Conservation (phyloP, 2,329 filamentous ascomycete species). For the Ascochyta koolunga region DNA sequence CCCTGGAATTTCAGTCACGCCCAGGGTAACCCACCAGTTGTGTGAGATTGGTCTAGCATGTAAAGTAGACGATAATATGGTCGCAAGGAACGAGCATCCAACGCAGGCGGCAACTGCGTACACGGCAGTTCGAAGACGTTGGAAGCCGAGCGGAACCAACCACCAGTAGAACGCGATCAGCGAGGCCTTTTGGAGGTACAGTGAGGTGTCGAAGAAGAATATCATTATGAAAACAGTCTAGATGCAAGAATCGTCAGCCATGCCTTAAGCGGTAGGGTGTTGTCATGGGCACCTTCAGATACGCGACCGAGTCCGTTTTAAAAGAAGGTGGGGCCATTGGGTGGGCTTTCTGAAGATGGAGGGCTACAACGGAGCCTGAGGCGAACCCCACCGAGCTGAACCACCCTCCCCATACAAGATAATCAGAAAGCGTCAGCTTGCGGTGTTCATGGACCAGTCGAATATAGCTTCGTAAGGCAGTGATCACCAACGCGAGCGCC, state of each 20-base stretch:
- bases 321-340: slow-evolving; percentile 23
- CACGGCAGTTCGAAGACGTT: slow-evolving; percentile 24
- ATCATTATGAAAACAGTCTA: slow-evolving; percentile 28
- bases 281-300: slow-evolving; percentile 17
- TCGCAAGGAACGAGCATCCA: slow-evolving; percentile 17
- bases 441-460: slow-evolving; percentile 22
- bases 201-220: slow-evolving; percentile 30
- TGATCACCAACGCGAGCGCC: slow-evolving; percentile 21
- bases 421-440: slow-evolving; percentile 23
- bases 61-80: slow-evolving; percentile 23
- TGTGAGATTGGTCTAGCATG: slow-evolving; percentile 19
- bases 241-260: not conserved
- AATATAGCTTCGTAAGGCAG: slow-evolving; percentile 25
- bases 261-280: not conserved
- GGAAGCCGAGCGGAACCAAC: slow-evolving; percentile 29
- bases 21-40: slow-evolving; percentile 21
- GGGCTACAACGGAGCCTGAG: slow-evolving; percentile 22
- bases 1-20: not conserved
- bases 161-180: slow-evolving; percentile 33
- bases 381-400: slow-evolving; percentile 26
- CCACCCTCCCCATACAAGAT: slow-evolving; percentile 30
- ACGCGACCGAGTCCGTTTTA: slow-evolving; percentile 23
- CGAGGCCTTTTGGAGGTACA: slow-evolving; percentile 31
- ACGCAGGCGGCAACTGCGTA: slow-evolving; percentile 18
- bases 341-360: slow-evolving; percentile 23